phyloP scores from a whole-genome alignment of 345 rosid genomes.

The Angophora floribunda region DNA sequence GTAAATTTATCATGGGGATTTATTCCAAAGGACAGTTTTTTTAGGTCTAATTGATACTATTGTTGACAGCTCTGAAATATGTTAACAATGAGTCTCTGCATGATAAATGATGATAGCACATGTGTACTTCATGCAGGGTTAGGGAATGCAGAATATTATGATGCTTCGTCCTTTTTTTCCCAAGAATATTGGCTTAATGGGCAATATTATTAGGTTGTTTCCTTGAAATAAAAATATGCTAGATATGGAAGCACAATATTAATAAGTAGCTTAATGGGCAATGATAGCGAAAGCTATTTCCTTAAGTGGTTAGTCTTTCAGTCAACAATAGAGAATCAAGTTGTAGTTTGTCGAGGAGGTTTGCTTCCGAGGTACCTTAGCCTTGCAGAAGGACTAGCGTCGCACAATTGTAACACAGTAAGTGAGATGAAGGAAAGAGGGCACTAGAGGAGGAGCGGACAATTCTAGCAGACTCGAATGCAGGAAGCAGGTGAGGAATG shows the following conservation, averaged over 20 bases:
- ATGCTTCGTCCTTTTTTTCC: background rate
- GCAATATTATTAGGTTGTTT: background rate
- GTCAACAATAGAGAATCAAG: background rate
- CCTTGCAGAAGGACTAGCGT: background rate
- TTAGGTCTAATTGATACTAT: background rate
- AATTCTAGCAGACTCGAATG: background rate
- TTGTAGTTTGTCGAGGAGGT: background rate
- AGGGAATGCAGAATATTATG: background rate
- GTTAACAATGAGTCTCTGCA: background rate
- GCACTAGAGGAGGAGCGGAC: background rate
- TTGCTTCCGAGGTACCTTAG: background rate
- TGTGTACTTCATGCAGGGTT: background rate
- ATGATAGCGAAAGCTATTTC: background rate
- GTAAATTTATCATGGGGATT: background rate
- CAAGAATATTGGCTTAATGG: background rate
- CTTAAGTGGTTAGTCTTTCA: background rate
- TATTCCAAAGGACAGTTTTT: background rate
- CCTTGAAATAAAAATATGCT: background rate
- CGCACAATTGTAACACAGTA: background rate
- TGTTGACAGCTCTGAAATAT: background rate
- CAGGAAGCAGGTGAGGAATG: background rate
- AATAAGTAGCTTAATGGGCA: background rate
- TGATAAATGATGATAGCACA: background rate
- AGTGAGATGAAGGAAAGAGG: background rate
- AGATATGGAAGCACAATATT: background rate